phyloP scores from a whole-genome alignment of 75 land plant species.

The Isoetes taiwanensis region DNA sequence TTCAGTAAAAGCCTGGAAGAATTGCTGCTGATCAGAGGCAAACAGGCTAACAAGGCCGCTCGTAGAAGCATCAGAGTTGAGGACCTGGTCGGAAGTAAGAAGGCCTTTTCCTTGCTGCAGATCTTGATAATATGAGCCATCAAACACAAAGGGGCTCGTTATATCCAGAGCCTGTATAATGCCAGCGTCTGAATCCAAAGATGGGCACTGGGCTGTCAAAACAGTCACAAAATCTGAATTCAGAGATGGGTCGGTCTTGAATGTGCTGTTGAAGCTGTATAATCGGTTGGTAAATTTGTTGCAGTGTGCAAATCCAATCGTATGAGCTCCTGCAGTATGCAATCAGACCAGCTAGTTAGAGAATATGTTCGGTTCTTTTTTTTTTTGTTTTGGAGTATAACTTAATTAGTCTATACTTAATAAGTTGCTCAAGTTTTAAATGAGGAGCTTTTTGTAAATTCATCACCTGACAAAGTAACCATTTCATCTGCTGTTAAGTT shows the following conservation, averaged over 20 bases:
- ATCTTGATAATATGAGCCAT: constrained; percentile 38
- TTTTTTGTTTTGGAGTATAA: no score
- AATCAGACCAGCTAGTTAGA: no score
- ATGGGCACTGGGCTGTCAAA: constrained; percentile 34
- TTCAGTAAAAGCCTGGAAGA: constrained; percentile 32
- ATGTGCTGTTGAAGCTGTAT: constrained; percentile 34
- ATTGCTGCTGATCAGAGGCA: constrained; percentile 23
- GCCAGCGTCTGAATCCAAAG: constrained; percentile 25
- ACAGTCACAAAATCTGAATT: constrained; percentile 28
- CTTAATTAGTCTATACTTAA: no score
- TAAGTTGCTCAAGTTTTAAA: no score
- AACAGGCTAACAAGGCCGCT: constrained; percentile 19
- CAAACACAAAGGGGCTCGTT: constrained; percentile 50
- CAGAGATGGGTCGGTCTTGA: constrained; percentile 28
- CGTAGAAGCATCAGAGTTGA: constrained; percentile 11
- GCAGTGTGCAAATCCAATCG: constrained; percentile 41
- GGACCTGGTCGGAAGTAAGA: neutral
- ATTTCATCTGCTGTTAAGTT: constrained; percentile 23
- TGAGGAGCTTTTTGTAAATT: neutral
- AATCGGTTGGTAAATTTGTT: constrained; percentile 23
- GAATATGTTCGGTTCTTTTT: no score
- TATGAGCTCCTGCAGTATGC: constrained; percentile 36
- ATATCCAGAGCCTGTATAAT: constrained; percentile 47
- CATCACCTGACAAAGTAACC: constrained; percentile 43
- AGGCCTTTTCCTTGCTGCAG: constrained; percentile 5